A percentile compares a stretch with the other conserved stretches of the same genome.
Conservation (phyloP, 2,329 filamentous ascomycete species). For the Tetracladium maxilliforme region DNA sequence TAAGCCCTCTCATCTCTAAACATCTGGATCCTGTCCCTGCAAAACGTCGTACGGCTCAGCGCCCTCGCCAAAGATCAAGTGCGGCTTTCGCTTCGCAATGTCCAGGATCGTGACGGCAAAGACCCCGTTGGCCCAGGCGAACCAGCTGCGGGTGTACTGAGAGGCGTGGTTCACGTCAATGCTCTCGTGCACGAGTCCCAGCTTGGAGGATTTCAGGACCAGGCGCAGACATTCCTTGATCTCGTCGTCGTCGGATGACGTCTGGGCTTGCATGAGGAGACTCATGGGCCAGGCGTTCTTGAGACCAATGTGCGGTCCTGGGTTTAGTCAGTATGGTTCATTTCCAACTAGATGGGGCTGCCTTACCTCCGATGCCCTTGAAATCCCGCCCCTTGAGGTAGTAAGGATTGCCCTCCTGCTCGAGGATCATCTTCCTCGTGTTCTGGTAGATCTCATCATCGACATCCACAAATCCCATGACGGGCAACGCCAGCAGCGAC, state of each 20-base stretch:
- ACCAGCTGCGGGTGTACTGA: constrained; percentile 80
- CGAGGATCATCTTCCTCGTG: constrained; percentile 54
- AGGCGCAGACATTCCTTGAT: constrained; percentile 58
- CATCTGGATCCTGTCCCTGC: no score
- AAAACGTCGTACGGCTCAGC: constrained; percentile 38
- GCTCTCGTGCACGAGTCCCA: constrained; percentile 85
- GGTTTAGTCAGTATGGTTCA: constrained; percentile 6
- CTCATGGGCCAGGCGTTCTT: constrained; percentile 95
- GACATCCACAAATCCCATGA: constrained; percentile 58
- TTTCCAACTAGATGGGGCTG: constrained; percentile 1
- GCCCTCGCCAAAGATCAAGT: constrained; percentile 64
- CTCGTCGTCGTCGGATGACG: constrained; percentile 68
- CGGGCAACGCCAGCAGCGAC: constrained; percentile 61
- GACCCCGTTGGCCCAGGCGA: constrained; percentile 95
- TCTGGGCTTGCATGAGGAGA: constrained; percentile 80
- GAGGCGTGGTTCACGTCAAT: constrained; percentile 60
- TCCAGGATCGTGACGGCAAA: constrained; percentile 89
- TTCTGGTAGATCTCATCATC: constrained; percentile 69
- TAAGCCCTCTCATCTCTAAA: no score
- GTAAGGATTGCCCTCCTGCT: constrained; percentile 56
- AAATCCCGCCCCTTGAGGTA: constrained; percentile 67
- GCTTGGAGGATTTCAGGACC: constrained; percentile 59
- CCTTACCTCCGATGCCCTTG: constrained; percentile 71
- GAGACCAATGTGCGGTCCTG: constrained; percentile 61
- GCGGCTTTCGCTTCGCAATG: constrained; percentile 74